Evolutionary conservation across 306 rosid species (phyloP).

Genomic region (Quercus glauca): DNA sequence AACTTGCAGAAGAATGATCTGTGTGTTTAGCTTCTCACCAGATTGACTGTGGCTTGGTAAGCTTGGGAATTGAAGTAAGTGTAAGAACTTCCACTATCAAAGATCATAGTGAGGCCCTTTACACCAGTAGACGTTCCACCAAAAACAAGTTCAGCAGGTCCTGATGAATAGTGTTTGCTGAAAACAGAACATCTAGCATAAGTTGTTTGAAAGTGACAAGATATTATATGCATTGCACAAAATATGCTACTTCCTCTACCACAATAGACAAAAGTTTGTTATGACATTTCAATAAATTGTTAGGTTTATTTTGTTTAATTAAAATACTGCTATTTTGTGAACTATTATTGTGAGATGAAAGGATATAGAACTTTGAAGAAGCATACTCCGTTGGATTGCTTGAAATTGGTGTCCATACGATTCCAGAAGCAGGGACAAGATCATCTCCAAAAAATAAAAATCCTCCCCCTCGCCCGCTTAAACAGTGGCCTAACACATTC

Average conservation of each 20-base stretch:
- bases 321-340: too few species aligned
- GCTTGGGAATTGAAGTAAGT: conserved; percentile 62
- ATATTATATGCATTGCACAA: not conserved
- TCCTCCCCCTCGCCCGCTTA: conserved; percentile 65
- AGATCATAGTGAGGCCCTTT: conserved; percentile 48
- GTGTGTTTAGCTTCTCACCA: conserved; percentile 43
- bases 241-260: not conserved
- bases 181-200: conserved; percentile 5
- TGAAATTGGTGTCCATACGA: conserved; percentile 56
- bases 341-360: not conserved
- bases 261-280: too few species aligned
- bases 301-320: too few species aligned
- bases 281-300: too few species aligned
- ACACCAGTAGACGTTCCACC: conserved; percentile 47
- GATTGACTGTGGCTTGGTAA: conserved; percentile 33
- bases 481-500: conserved; percentile 70
- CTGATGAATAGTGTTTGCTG: conserved; percentile 62
- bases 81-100: conserved; percentile 90
- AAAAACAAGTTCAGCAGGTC: conserved; percentile 67
- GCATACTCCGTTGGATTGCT: conserved; percentile 43
- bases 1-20: not conserved
- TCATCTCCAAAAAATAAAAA: conserved; percentile 66
- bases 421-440: conserved; percentile 47
- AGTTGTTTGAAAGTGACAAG: conserved; percentile 8
- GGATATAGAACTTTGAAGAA: not conserved